Evolutionary conservation across 2,329 filamentous ascomycete genomes (phyloP), one percentile per base, ranked within the genome.

Genomic region (Epichloe sibirici): DNA sequence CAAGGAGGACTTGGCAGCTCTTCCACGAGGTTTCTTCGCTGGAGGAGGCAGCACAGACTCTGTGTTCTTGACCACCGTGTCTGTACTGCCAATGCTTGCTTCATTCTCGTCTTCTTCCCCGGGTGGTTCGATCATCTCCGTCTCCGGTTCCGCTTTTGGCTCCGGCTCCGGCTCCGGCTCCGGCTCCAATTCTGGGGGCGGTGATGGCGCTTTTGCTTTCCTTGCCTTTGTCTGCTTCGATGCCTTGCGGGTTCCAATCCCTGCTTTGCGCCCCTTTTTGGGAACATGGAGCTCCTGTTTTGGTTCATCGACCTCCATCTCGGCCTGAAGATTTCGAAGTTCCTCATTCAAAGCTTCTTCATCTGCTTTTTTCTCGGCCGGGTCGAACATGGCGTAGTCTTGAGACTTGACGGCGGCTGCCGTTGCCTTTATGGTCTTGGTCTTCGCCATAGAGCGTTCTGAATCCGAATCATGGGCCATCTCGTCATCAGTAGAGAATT

Each of bases 201-300:
- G 39, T 8, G 63, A 58, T 7, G 64, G 59, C 2, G 68, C 62
- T 57, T 74, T 74, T 7, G 64, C 53, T 58, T 75, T 77, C 59
- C 69, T 72, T 6, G 66, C 55, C 49, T 74, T 75, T 9, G 71
- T 70, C 56, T 77, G 74, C 62, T 78, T 79, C 0, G 77, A 77
- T 0, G 58, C 70, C 57, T 80, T 81, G 45, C 72, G 72, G 3
- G 70, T 66, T n/a, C 66, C 72, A 3, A 70, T 67, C 9, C 65
- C 72, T 3, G 73, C 62, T 58, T 80, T 80, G 48, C 74, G 74
- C 28, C 74, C 75, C 61, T 78, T 81, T 64, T 81, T 81, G 4
- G 75, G 71, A 11, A 75, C 67, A 4, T 69, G 64, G 0, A 76
- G 58, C n/a, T 67, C 59, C 42, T 74, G 70, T 8, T 62, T 55